A percentile compares a stretch with the other conserved stretches of the same genome.
Conservation (phyloP, 1,139 yeast species). For the Meyerozyma guilliermondii region DNA sequence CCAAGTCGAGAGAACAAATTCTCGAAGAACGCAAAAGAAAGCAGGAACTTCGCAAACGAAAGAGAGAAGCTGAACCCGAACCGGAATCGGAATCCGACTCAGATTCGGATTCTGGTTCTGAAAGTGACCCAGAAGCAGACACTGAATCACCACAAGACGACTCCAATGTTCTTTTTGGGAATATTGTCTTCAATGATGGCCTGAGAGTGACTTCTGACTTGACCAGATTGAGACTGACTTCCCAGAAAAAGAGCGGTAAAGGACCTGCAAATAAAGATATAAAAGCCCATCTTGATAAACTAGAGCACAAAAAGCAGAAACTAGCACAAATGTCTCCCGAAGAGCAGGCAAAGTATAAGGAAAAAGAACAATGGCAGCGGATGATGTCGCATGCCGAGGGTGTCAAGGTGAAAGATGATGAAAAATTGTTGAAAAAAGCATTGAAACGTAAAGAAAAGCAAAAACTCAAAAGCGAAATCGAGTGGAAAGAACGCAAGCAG, state of each 20-base stretch:
- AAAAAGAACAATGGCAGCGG: slow-evolving; percentile 80
- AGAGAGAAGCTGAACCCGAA: slow-evolving; percentile 31
- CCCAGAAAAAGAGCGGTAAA: slow-evolving; percentile 53
- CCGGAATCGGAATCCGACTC: slow-evolving; percentile 27
- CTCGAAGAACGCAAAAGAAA: slow-evolving; percentile 50
- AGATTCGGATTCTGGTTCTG: slow-evolving; percentile 31
- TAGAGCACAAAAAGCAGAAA: slow-evolving; percentile 70
- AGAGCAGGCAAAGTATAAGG: slow-evolving; percentile 54
- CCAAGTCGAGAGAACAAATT: slow-evolving; percentile 73
- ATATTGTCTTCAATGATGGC: slow-evolving; percentile 81
- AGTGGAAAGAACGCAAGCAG: slow-evolving; percentile 84
- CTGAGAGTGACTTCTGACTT: slow-evolving; percentile 76
- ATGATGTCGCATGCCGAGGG: slow-evolving; percentile 90
- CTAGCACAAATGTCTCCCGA: slow-evolving; percentile 58
- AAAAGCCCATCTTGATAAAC: slow-evolving; percentile 71
- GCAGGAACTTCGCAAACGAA: slow-evolving; percentile 41
- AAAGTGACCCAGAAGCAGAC: slow-evolving; percentile 33
- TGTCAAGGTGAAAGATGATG: slow-evolving; percentile 82
- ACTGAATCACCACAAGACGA: slow-evolving; percentile 32
- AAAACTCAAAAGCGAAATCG: slow-evolving; percentile 76
- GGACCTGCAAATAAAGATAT: slow-evolving; percentile 86
- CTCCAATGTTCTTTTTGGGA: slow-evolving; percentile 61
- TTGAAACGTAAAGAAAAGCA: slow-evolving; percentile 74
- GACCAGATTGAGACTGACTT: slow-evolving; percentile 46
- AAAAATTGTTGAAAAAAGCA: slow-evolving; percentile 78